A percentile compares a stretch with the other conserved stretches of the same genome.
Conservation (phyloP, 169 alveolate species). For the Plasmodium ovale region DNA sequence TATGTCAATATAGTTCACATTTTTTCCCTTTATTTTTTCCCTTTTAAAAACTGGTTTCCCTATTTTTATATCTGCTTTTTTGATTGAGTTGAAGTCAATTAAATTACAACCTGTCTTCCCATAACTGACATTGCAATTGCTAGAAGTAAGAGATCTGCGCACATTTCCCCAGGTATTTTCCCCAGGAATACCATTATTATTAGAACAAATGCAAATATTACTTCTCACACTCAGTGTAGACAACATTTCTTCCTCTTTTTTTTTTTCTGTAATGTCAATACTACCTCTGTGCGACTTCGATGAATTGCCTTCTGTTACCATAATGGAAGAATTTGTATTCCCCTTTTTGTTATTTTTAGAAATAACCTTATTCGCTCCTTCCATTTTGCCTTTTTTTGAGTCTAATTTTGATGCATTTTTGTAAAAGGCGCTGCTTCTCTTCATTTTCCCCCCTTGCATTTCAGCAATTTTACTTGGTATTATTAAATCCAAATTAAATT, state of each 20-base stretch:
- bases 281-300: not conserved
- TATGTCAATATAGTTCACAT: constrained; percentile 50
- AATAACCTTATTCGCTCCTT: not conserved
- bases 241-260: not conserved
- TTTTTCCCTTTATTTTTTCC: not conserved
- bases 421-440: no score
- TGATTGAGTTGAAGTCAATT: not conserved
- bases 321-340: not conserved
- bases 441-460: no score
- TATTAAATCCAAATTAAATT: no score
- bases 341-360: not conserved
- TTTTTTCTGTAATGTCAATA: not conserved
- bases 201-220: no score
- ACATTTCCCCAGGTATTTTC: not conserved
- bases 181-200: no score
- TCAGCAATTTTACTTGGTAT: no score
- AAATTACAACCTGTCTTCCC: not conserved
- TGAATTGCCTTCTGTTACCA: not conserved
- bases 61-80: constrained; percentile 1
- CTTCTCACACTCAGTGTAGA: not conserved
- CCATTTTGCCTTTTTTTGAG: not conserved
- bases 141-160: not conserved
- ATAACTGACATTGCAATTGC: not conserved
- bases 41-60: not conserved
- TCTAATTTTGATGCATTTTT: no score